Conservation (phyloP, 108 stramenopile genomes). For the Conticribra weissflogii region DNA sequence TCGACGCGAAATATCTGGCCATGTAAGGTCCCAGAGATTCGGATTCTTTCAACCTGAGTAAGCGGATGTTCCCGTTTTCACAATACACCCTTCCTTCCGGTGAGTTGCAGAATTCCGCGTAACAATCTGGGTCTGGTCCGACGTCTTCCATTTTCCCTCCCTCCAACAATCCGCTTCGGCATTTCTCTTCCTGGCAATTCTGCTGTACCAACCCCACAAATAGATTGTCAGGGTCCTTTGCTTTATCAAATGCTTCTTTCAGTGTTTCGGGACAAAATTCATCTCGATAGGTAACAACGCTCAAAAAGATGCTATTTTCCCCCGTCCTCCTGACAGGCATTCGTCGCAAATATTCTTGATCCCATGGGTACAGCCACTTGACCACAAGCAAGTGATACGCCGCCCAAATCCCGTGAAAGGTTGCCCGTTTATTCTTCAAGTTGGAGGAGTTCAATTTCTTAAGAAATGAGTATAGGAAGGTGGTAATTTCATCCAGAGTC, state of each 20-base stretch:
- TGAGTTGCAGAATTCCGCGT: constrained; percentile 74
- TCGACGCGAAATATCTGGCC: constrained; percentile 90
- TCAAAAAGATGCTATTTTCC: constrained; percentile 85
- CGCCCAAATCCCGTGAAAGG: constrained; percentile 79
- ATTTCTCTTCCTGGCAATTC: constrained; percentile 88
- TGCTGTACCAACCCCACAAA: constrained; percentile 95
- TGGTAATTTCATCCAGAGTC: constrained; percentile 66
- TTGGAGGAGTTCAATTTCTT: constrained; percentile 64
- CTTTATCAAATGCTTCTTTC: constrained; percentile 82
- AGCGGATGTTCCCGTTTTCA: constrained; percentile 66
- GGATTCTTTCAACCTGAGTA: constrained; percentile 88
- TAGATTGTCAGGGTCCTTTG: constrained; percentile 85
- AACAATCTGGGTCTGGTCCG: constrained; percentile 78
- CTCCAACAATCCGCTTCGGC: constrained; percentile 69
- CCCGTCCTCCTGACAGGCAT: constrained; percentile 81
- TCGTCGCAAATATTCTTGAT: constrained; percentile 72
- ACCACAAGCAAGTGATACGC: constrained; percentile 83
- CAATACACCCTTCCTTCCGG: constrained; percentile 64
- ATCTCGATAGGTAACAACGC: constrained; percentile 93
- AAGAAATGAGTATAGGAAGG: constrained; percentile 68
- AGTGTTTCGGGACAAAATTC: constrained; percentile 92
- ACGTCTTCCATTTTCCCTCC: constrained; percentile 63
- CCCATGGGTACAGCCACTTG: constrained; percentile 83
- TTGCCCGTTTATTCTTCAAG: constrained; percentile 57
- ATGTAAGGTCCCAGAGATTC: constrained; percentile 94